phyloP scores from a whole-genome alignment of 306 rosid species.

The Lathyrus tuberosus region DNA sequence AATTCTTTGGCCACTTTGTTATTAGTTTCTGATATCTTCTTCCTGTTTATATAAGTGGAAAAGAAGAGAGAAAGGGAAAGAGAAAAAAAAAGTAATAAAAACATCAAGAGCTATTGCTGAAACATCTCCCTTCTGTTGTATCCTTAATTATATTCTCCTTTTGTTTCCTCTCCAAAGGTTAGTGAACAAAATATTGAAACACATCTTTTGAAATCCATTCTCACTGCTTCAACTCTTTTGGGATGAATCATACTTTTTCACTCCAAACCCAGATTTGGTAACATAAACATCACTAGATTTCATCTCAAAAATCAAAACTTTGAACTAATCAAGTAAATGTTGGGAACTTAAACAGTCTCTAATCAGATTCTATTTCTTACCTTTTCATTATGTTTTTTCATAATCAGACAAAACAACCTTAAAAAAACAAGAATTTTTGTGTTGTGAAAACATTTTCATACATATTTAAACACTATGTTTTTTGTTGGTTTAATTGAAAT shows the following conservation, averaged over 20 bases:
- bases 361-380: conserved; percentile 22
- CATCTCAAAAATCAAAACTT: conserved; percentile 33
- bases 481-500: background rate
- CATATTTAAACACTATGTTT: background rate
- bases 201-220: conserved; percentile 47
- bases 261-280: conserved; percentile 49
- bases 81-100: background rate
- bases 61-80: conserved; percentile 28
- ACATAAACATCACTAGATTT: conserved; percentile 34
- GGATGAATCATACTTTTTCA: conserved; percentile 46
- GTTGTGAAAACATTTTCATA: background rate
- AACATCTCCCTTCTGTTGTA: conserved; percentile 45
- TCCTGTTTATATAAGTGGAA: conserved; percentile 46
- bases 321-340: conserved; percentile 36
- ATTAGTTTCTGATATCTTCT: conserved; percentile 62
- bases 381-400: conserved; percentile 23
- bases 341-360: conserved; percentile 10
- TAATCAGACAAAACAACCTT: conserved; percentile 32
- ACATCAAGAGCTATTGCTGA: conserved; percentile 57
- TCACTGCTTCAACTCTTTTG: conserved; percentile 59
- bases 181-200: conserved; percentile 58
- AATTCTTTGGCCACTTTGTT: conserved; percentile 53
- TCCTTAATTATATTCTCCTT: conserved; percentile 54
- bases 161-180: conserved; percentile 61
- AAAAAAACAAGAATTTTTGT: conserved; percentile 4